Evolutionary conservation across 179 eudicot species (phyloP), one percentile per base, ranked within the genome.

Genomic region (Kewa caespitosa): DNA sequence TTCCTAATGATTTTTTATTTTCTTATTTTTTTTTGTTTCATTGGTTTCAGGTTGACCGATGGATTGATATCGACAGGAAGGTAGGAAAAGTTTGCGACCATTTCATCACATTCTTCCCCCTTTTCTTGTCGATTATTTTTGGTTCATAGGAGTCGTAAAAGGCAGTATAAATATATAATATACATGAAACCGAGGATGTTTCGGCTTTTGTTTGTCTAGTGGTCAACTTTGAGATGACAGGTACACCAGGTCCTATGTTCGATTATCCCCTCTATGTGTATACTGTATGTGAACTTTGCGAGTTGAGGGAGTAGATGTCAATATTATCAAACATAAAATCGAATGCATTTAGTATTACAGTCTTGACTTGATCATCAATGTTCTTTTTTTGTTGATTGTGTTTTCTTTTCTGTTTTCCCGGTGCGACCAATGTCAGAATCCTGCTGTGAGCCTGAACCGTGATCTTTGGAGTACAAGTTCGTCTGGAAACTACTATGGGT

Each of bases 381-480:
- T 18, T 42, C 11, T 1, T 67, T 6, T 8, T 67, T 12, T 67
- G 14, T 79, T 37, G 46, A 32, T 59, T 13, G 50, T 17, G 20
- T 13, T 83, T 67, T 50, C 9, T 46, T 30, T 74, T 59, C 67
- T 20, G 43, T n/a, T n/a, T n/a, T n/a, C n/a, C n/a, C n/a, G n/a
- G n/a, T n/a, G n/a, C n/a, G 30, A 30, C 25, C 34, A 11, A 32
- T 76, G 61, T 38, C 70, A 89, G 90, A 79, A 59, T 42, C 54
- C 59, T 11, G 82, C 76, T 59, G 83, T 89, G 66, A 82, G 82
- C 63, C 28, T 79, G 77, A 80, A 34, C 37, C 87, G 84, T 66
- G 85, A 88, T 73, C 73, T 87, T 42, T 92, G 97, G 97, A 82
- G 81, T 70, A 82, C 91, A 33, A 86, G 79, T 41, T 87, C 87